Conservation (phyloP, 371 early-diverging fungal species). For the Syncephalis plumigaleata region DNA sequence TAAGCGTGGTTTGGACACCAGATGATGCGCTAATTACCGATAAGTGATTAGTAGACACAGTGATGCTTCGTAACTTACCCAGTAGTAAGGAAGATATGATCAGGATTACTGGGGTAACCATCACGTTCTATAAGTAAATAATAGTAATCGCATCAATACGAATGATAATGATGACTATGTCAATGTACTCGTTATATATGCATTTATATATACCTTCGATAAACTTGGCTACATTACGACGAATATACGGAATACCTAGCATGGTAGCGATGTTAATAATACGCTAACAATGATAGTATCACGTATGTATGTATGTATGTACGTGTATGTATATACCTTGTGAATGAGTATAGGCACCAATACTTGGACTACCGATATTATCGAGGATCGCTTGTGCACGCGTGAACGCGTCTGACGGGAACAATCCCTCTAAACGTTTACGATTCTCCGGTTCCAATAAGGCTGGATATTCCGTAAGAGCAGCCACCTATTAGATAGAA, state of each 20-base stretch:
- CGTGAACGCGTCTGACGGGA: slow-evolving; percentile 69
- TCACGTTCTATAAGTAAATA: slow-evolving; percentile 56
- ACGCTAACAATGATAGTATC: too few species aligned
- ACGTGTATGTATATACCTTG: slow-evolving; percentile 59
- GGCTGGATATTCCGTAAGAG: slow-evolving; percentile 75
- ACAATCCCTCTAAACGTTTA: slow-evolving; percentile 32
- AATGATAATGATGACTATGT: slow-evolving; percentile 8
- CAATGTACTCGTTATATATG: slow-evolving; percentile 8
- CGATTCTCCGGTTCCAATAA: slow-evolving; percentile 40
- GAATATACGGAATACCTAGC: slow-evolving; percentile 40
- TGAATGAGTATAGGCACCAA: slow-evolving; percentile 90
- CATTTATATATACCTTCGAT: slow-evolving; percentile 20
- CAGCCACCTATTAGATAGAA: slow-evolving; percentile 43
- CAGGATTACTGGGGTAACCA: slow-evolving; percentile 65
- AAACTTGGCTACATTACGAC: slow-evolving; percentile 75
- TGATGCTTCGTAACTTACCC: slow-evolving; percentile 20
- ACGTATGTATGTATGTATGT: too few species aligned
- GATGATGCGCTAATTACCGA: slow-evolving; percentile 35
- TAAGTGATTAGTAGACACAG: neutral
- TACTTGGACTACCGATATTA: slow-evolving; percentile 49
- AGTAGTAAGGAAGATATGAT: slow-evolving; percentile 79
- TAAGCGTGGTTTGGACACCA: slow-evolving; percentile 78
- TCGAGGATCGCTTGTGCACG: slow-evolving; percentile 54
- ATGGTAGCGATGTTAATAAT: too few species aligned
- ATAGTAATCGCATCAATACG: neutral